Base-by-base conservation (phyloP, 1,284 basidiomycete species). In the Ganoderma leucocontextum region DNA sequence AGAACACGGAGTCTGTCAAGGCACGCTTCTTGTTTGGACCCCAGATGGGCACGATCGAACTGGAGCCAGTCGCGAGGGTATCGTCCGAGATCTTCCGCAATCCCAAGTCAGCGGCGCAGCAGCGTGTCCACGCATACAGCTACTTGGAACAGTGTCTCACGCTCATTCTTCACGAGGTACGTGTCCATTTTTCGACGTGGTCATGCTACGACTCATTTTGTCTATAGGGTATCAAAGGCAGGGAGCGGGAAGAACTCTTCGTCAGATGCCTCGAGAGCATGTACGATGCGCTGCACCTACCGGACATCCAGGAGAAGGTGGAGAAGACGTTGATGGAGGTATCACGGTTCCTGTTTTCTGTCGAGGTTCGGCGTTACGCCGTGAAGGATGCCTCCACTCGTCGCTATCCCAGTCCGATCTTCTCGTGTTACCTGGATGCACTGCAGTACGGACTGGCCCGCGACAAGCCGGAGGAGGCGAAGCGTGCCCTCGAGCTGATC, bases 221-320 rank as follows among this genome's bases (percentile, higher is more conserved):
- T 9, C 59, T 33, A 33, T 33, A 95, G 93, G 93, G 91, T 39
- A 81, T 91, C 39, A 84, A 86, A 73, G 90, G 89, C 4, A 87
- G 89, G n/a, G 94, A 95, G 71, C 85, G 90, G 42, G 93, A 96
- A 74, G 85, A 90, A 25, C 85, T 91, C 6, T 95, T 97, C 75
- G 82, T 91, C 13, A 83, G 82, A 71, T 86, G 90, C 61, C 79
- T 97, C 62, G 89, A 95, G 79, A 94, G 93, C 15, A 79, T 97
- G 35, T 95, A 95, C 75, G 93, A 96, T 72, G 91, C 94, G 0
- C 82, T 93, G 3, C 87, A 94, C 71, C 79, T 93, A 38, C 82
- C 89, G 1, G 95, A 96, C 67, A 81, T 95, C 49, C 84, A 88
- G 70, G 85, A 86, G 39, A 87, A 90, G 69, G 94, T 95, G 1